These are phyloP conservation scores for Lactarius sp. DNA, from an alignment of 768 basidiomycete genomes.

Conservation along the genomic window DNA sequence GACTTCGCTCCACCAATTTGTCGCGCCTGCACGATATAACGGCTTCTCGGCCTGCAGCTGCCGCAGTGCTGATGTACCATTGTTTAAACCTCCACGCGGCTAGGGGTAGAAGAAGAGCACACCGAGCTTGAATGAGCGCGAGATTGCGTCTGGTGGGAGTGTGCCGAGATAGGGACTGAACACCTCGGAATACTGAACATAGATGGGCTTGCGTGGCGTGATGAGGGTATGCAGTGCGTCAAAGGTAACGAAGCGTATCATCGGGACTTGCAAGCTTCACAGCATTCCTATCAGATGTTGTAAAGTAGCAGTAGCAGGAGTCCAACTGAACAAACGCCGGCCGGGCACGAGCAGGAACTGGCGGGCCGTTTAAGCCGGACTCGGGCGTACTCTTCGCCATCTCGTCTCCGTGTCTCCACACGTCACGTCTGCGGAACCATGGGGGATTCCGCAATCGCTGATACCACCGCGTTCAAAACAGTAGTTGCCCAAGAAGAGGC, in stretches of 20 bases:
- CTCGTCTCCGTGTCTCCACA: too few relatives aligned
- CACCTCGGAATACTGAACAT: conserved; percentile 58
- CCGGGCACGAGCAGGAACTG: not conserved
- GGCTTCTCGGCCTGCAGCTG: conserved; percentile 56
- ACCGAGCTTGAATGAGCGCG: conserved; percentile 59
- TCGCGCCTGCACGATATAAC: conserved; percentile 49
- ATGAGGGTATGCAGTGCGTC: conserved; percentile 76
- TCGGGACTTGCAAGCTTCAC: conserved; percentile 5
- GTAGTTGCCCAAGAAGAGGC: conserved; percentile 64
- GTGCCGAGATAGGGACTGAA: conserved; percentile 65
- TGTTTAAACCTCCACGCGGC: not conserved
- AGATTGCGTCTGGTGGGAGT: conserved; percentile 49
- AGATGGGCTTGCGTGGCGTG: conserved; percentile 59
- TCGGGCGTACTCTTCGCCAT: not conserved
- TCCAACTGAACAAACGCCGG: too few relatives aligned
- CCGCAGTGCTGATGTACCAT: conserved; percentile 36
- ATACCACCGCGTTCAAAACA: conserved; percentile 42
- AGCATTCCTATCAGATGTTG: too few relatives aligned
- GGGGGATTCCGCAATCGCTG: not conserved
- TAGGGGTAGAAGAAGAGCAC: conserved; percentile 17
- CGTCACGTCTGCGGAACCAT: not conserved
- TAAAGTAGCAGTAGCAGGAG: too few relatives aligned
- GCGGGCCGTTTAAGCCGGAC: not conserved
- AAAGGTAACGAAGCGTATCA: conserved; percentile 68
- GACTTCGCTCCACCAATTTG: conserved; percentile 75